Percentiles rank a stretch among this genome's conserved stretches.
These are phyloP conservation scores for Gaeumannomyces sp. DNA, from an alignment of 2,329 filamentous ascomycete species.

Conservation along the genomic window DNA sequence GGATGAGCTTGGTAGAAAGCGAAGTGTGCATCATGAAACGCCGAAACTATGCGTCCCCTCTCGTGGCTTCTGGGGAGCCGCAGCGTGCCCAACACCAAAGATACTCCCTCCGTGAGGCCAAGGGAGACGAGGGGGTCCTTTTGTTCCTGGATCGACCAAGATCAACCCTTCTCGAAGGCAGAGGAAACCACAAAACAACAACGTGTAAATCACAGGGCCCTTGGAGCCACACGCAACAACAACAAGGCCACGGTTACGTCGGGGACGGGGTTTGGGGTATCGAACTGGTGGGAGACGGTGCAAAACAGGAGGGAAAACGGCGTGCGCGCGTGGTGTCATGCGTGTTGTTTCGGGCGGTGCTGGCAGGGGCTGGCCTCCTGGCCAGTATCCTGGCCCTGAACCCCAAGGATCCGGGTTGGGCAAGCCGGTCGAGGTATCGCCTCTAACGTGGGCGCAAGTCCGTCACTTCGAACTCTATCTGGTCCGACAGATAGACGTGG, in stretches of 20 bases:
- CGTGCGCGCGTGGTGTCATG: neutral
- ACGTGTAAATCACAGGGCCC: neutral
- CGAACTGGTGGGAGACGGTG: neutral
- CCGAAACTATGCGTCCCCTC: neutral
- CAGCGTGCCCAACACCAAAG: neutral
- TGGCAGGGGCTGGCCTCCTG: neutral
- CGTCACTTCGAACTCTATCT: constrained; percentile 54
- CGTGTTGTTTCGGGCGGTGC: neutral
- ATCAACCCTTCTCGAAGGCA: neutral
- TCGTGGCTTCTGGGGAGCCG: too few relatives aligned
- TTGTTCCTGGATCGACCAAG: neutral
- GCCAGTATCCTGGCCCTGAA: neutral
- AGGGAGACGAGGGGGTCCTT: neutral
- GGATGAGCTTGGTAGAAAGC: neutral
- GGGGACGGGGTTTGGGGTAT: neutral
- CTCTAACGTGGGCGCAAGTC: constrained; percentile 36
- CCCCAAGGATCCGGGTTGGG: neutral
- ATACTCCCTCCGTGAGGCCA: neutral
- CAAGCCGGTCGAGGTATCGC: neutral
- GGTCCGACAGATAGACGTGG: constrained; percentile 63
- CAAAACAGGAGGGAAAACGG: neutral
- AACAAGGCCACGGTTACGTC: neutral
- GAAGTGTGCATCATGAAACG: neutral
- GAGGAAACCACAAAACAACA: neutral
- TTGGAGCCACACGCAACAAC: neutral